These are phyloP conservation scores for Kockiozyma suomiensis DNA, from an alignment of 805 yeast genomes.

Conservation along the genomic window DNA sequence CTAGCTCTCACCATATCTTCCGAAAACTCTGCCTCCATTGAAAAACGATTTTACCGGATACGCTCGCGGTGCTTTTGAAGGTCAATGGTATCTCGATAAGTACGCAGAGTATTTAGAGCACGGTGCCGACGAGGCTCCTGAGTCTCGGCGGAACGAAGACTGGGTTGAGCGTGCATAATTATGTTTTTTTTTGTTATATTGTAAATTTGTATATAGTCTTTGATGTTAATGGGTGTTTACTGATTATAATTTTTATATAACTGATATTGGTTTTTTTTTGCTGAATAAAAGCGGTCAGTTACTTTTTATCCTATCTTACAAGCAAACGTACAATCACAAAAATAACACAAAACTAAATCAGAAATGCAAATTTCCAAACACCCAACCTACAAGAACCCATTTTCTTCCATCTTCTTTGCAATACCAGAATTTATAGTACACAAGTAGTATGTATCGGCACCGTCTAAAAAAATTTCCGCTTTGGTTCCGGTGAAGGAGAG, in stretches of 20 bases:
- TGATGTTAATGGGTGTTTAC: background rate
- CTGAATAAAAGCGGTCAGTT: background rate
- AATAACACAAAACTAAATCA: background rate
- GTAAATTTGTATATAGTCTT: background rate
- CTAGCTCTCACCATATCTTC: constrained; percentile 74
- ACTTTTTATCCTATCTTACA: background rate
- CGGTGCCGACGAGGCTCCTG: constrained; percentile 52
- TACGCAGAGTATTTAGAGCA: constrained; percentile 73
- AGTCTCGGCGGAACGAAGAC: constrained; percentile 31
- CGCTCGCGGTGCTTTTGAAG: constrained; percentile 69
- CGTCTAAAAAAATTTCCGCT: constrained; percentile 22
- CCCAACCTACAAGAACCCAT: background rate
- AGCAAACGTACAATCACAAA: background rate
- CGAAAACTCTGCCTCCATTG: constrained; percentile 70
- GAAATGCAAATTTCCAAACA: background rate
- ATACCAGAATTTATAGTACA: background rate
- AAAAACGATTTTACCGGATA: constrained; percentile 71
- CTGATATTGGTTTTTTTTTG: background rate
- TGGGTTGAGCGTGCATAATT: constrained; percentile 35
- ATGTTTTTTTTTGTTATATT: background rate
- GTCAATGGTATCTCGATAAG: constrained; percentile 70
- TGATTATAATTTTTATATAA: background rate
- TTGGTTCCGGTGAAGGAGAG: constrained; percentile 37
- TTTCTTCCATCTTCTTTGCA: background rate
- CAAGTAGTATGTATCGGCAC: too few species aligned